phyloP scores from a whole-genome alignment of 768 basidiomycete genomes.

The Agaricus blazei region DNA sequence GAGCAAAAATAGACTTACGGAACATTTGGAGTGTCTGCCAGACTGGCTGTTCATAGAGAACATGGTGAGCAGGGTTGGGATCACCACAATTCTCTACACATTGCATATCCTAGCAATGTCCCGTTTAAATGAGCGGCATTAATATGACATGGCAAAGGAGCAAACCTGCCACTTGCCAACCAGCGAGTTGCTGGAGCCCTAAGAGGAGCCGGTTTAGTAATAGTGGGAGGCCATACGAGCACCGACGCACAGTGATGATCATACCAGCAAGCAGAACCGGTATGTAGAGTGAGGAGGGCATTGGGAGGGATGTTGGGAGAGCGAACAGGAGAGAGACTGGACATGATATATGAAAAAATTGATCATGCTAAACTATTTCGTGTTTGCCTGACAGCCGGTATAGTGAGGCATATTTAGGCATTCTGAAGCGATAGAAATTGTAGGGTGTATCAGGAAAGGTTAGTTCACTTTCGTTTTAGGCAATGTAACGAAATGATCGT shows the following conservation, averaged over 20 bases:
- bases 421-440: no score
- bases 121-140: slow-evolving; percentile 2
- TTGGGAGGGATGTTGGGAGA: slow-evolving; percentile 26
- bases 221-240: no score
- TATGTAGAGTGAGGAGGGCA: slow-evolving; percentile 66
- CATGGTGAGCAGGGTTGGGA: slow-evolving; percentile 50
- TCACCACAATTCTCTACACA: slow-evolving; percentile 90
- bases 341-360: no score
- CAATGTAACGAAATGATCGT: no score
- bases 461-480: no score
- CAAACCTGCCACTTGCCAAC: slow-evolving; percentile 81
- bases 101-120: slow-evolving; percentile 77
- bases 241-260: slow-evolving; percentile 70
- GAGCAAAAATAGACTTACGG: slow-evolving; percentile 42
- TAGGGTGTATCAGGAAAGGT: no score
- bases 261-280: slow-evolving; percentile 88
- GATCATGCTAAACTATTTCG: no score
- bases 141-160: slow-evolving; percentile 5
- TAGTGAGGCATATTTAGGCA: no score
- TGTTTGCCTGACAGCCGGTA: no score
- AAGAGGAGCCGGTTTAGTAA: slow-evolving; percentile 2
- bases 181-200: slow-evolving; percentile 79
- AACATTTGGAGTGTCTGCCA: slow-evolving; percentile 93
- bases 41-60: slow-evolving; percentile 92
- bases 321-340: neutral